A percentile compares a stretch with the other conserved stretches of the same genome.
phyloP scores from a whole-genome alignment of 2,329 filamentous ascomycete genomes.

The Aspergillus amoenus region DNA sequence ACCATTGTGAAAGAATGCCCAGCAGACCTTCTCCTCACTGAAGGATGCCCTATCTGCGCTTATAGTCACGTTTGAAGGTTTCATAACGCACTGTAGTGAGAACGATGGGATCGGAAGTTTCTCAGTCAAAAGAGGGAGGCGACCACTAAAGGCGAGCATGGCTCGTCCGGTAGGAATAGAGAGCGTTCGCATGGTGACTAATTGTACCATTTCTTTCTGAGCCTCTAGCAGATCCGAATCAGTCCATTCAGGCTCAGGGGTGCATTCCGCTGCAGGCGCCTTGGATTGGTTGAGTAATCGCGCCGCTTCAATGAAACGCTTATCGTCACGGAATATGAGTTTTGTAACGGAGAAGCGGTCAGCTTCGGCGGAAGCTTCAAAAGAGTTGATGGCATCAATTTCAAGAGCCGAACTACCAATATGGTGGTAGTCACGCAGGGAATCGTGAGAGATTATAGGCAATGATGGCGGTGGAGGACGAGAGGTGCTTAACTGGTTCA shows the following conservation, averaged over 20 bases:
- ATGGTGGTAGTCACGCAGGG: constrained; percentile 72
- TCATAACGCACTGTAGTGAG: constrained; percentile 87
- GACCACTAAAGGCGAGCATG: constrained; percentile 82
- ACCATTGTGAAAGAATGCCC: constrained; percentile 97
- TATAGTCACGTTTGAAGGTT: constrained; percentile 85
- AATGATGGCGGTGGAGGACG: constrained; percentile 31
- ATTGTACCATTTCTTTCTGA: constrained; percentile 86
- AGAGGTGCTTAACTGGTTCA: constrained; percentile 47
- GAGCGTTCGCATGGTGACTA: constrained; percentile 81
- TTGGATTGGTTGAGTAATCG: constrained; percentile 82
- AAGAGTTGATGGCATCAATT: constrained; percentile 53
- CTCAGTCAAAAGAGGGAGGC: constrained; percentile 86
- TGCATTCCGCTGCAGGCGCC: constrained; percentile 73
- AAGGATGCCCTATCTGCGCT: constrained; percentile 86
- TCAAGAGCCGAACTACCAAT: constrained; percentile 61
- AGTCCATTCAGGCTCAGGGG: constrained; percentile 72
- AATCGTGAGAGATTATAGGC: constrained; percentile 60
- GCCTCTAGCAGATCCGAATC: constrained; percentile 87
- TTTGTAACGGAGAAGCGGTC: constrained; percentile 81
- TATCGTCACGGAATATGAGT: constrained; percentile 87
- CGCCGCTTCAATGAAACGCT: constrained; percentile 82
- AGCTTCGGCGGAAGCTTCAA: constrained; percentile 78
- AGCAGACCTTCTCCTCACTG: constrained; percentile 94
- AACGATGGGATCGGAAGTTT: constrained; percentile 88
- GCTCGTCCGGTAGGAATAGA: constrained; percentile 85